Conservation (phyloP, 176 grass and related monocot species). For the Juncus inflexus region DNA sequence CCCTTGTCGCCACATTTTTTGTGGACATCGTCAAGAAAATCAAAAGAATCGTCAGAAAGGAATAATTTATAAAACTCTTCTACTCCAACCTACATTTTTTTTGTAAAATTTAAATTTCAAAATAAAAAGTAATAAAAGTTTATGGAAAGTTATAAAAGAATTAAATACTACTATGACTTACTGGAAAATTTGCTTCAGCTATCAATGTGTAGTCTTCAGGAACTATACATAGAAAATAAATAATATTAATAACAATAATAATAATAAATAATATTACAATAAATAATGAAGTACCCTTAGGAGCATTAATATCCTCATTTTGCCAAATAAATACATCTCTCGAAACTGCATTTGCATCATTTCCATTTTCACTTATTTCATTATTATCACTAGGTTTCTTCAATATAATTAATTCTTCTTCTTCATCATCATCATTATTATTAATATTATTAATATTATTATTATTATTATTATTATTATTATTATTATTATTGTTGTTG, state of each 20-base stretch:
- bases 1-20: constrained; percentile 87
- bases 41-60: constrained; percentile 63
- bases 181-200: constrained; percentile 68
- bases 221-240: constrained; percentile 48
- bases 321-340: constrained; percentile 45
- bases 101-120: neutral
- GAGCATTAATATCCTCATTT: constrained; percentile 57
- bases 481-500: neutral
- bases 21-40: constrained; percentile 78
- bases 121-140: constrained; percentile 20
- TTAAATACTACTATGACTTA: constrained; percentile 30
- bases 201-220: constrained; percentile 61
- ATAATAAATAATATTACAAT: neutral
- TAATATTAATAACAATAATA: constrained; percentile 20
- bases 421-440: constrained; percentile 2
- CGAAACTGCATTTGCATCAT: constrained; percentile 32
- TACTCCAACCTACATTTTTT: constrained; percentile 53
- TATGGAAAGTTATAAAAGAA: constrained; percentile 20
- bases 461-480: constrained; percentile 1
- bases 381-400: constrained; percentile 26
- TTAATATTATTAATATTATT: no score
- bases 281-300: constrained; percentile 48
- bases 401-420: constrained; percentile 42
- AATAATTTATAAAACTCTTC: constrained; percentile 67
- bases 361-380: constrained; percentile 42